Conservation (phyloP, 495 filamentous ascomycete species). For the Aspergillus nidulans region DNA sequence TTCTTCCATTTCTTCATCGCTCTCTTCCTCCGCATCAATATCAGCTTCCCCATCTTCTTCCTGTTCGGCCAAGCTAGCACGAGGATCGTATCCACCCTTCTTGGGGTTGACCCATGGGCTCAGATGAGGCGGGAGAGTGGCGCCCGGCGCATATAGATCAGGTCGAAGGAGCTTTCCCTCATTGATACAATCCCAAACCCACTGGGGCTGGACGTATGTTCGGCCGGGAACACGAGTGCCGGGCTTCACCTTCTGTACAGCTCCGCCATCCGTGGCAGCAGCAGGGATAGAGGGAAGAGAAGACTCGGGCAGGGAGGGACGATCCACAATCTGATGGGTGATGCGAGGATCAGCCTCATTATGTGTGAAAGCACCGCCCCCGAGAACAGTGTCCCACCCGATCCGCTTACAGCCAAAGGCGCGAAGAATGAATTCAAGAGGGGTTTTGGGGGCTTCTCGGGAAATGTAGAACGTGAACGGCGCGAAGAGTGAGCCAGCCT, state of each 20-base stretch:
- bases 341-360: conserved; percentile 82
- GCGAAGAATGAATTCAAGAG: conserved; percentile 89
- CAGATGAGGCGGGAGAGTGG: conserved; percentile 84
- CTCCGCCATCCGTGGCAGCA: conserved; percentile 53
- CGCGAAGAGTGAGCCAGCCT: conserved; percentile 66
- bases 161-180: conserved; percentile 79
- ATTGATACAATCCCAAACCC: conserved; percentile 97
- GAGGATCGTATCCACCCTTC: conserved; percentile 85
- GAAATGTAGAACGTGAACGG: conserved; percentile 90
- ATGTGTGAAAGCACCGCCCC: conserved; percentile 86
- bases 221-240: conserved; percentile 74
- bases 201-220: conserved; percentile 93
- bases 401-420: conserved; percentile 95
- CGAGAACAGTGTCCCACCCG: conserved; percentile 85
- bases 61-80: conserved; percentile 64
- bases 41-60: conserved; percentile 83
- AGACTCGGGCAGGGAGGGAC: conserved; percentile 65
- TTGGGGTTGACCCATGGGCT: conserved; percentile 91
- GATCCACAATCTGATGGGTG: conserved; percentile 94
- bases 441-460: conserved; percentile 83
- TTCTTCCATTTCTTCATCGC: conserved; percentile 42
- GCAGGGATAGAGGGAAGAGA: conserved; percentile 55
- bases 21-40: conserved; percentile 49
- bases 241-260: conserved; percentile 40
- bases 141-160: conserved; percentile 85